Evolutionary conservation across 768 basidiomycete species (phyloP).

Genomic region (Pulveroboletus sp.): DNA sequence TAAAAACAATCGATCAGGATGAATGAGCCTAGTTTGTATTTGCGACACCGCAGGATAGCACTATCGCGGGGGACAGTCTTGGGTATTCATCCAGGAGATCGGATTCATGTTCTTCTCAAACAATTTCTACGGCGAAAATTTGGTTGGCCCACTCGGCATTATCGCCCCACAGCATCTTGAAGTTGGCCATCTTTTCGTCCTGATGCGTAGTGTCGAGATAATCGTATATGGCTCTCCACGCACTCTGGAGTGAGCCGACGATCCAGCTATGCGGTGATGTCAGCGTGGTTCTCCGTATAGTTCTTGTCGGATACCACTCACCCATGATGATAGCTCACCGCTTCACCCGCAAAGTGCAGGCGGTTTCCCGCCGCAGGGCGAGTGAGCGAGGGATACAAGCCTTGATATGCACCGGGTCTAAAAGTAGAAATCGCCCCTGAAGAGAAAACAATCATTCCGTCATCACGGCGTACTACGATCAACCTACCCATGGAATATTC

Average conservation of each 20-base stretch:
- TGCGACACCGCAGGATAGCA: no score
- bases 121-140: background rate
- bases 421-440: conserved; percentile 38
- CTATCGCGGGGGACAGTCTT: no score
- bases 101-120: no score
- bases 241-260: conserved; percentile 33
- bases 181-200: conserved; percentile 6
- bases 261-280: conserved; percentile 29
- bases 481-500: conserved; percentile 34
- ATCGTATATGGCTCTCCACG: conserved; percentile 32
- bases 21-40: no score
- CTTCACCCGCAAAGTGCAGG: conserved; percentile 13
- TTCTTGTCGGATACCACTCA: conserved; percentile 14
- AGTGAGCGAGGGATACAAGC: conserved; percentile 30
- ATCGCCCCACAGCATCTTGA: conserved; percentile 27
- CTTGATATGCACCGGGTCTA: conserved; percentile 35
- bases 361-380: conserved; percentile 22
- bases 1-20: no score
- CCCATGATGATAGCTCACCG: conserved; percentile 35
- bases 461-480: no score
- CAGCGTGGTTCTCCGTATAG: background rate
- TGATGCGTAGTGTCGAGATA: conserved; percentile 18
- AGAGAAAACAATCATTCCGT: background rate
- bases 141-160: conserved; percentile 26
- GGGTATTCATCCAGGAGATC: no score